Evolutionary conservation across 495 filamentous ascomycete species (phyloP), one percentile per base, ranked within the genome.

Genomic region (Lasiosphaeria ovina): DNA sequence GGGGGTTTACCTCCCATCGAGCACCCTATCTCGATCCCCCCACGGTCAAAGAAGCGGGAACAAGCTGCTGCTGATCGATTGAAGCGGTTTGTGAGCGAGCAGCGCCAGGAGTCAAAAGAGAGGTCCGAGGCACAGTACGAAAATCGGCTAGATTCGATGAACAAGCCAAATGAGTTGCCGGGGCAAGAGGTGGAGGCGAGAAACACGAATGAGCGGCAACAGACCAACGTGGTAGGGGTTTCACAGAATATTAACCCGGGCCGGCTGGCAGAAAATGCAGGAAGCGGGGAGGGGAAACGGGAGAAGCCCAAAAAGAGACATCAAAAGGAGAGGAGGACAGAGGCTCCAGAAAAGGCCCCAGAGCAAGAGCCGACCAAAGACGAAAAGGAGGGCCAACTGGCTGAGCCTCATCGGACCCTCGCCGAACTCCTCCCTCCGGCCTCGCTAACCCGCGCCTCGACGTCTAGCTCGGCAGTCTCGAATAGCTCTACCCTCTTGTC

Each of bases 21-120:
- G 0, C 33, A 55, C 0, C 33, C 40, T 0, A 51, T 66, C 1
- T 40, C 42, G 10, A 65, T 66, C 17, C 70, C 68, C 7, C 68
- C 70, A 9, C 62, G 64, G 6, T 73, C 70, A 17, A 64, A 51
- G 54, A 69, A 55, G 55, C 58, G 70, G 34, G 55, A 51, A 4
- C 51, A 40, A 35, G 44, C 38, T 32, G 24, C 49, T 31, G 32
- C 42, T 32, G 38, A 8, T 34, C 50, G 9, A 35, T 4, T 11
- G 57, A 34, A 9, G n/a, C 24, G 12, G 12, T 9, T 7, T 8
- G 16, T 9, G n/a, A 11, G 14, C 35, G 6, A 42, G 17, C 33
- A 36, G 24, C n/a, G 47, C 9, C 35, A 14, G 45, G 48, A 17
- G 10, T 4, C 8, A 45, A 24, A 57, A 38, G 48, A 35, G 33